Base-by-base conservation (phyloP, 805 yeast species). In the Clavispora phyllophila region DNA sequence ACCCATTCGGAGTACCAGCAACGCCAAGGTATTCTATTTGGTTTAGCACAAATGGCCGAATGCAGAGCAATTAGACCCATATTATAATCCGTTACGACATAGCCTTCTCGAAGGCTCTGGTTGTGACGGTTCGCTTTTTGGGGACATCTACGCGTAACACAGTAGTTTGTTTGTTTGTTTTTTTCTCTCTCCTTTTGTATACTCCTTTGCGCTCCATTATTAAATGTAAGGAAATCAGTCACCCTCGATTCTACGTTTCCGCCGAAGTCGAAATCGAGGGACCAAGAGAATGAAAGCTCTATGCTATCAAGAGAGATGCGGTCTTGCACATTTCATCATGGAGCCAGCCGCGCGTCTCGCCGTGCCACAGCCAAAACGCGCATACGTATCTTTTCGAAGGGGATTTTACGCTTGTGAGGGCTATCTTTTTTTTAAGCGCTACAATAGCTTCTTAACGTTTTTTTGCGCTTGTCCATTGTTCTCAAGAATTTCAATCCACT, bases 21-120 rank as follows among this genome's bases (percentile, higher is more conserved):
- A 67, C 49, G 62, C 72, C 67, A 58, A 66, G 41, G 37, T 55
- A 46, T 59, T 53, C 70, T 51, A 52, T 70, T 68, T 64, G 64
- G 72, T 63, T 54, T 51, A 67, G 75, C 75, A 70, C 41, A 68
- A 70, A 70, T 70, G 75, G 75, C 75, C 65, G 66, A 70, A 70
- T 63, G 74, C 62, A 70, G 73, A 70, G 43, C 43, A 54, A 32
- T 42, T 33, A 24, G 18, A 47, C 52, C 63, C 58, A 56, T 61
- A 55, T 51, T 58, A 63, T 60, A 67, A 68, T 68, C 70, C 64
- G 62, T 51, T 22, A 42, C 43, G 40, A 46, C 40, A 15, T 41
- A 29, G 20, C 33, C 33, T 29, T 29, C 14, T 29, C 33, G 33
- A 9, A 17, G 33, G 22, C 13, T 18, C 43, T 51, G 47, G 54